Evolutionary conservation across 495 filamentous ascomycete genomes (phyloP), one percentile per base, ranked within the genome.

Genomic region (Xylaria longipes): DNA sequence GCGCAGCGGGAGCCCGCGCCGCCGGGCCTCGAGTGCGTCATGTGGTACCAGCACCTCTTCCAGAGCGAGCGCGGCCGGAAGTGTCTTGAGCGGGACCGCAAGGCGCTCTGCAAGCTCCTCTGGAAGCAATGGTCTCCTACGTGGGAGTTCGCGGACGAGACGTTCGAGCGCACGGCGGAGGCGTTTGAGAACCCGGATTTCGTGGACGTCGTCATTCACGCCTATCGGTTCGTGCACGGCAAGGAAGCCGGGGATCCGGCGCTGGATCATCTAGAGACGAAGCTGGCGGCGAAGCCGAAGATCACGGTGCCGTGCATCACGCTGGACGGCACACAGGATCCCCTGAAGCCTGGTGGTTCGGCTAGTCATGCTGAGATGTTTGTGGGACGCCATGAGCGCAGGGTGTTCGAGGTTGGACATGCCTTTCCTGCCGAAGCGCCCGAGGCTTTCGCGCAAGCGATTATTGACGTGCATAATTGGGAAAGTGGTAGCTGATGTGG

Each of bases 121-220:
- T 73, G 68, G 71, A 35, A 25, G 37, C 68, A 64, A 33, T 70
- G 63, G 57, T 70, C 66, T 7, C 71, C 71, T 5, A 1, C 31
- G 46, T 73, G 71, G 71, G 57, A 66, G 46, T 73, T 58, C 22
- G 46, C 58, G 3, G 52, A 71, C 2, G 60, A 61, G 46, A 54
- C 57, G 35, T 63, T 71, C 15, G 68, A 65, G 15, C 67, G 58
- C 15, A 54, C 67, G 20, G 71, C 62, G 20, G 43, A 35, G 43
- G 39, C 71, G 14, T 73, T 73, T 41, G 67, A 56, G 48, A 73
- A 71, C 25, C 71, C 71, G 56, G 71, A 73, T 56, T 73, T 70
- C 54, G 67, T 73, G 2, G 46, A 58, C 11, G 54, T 73, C 1
- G 71, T 69, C 5, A 65, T 68, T 11, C 68, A 70, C 22, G 46